Evolutionary conservation across 768 basidiomycete species (phyloP).

Genomic region (Russula emetica): DNA sequence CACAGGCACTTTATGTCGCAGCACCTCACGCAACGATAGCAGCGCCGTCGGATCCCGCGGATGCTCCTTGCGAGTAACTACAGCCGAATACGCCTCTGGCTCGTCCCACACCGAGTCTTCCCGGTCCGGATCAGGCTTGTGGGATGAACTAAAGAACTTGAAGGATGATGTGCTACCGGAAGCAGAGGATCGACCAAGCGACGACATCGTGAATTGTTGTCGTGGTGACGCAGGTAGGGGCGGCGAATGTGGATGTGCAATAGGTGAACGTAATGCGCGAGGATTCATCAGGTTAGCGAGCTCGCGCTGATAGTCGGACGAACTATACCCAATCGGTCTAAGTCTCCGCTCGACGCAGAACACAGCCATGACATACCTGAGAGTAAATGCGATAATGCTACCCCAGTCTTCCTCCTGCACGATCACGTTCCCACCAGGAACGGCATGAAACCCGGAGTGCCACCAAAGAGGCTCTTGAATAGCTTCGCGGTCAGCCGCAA

Average conservation of each 20-base stretch:
- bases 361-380: constrained; percentile 46
- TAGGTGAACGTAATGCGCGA: not conserved
- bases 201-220: constrained; percentile 21
- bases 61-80: constrained; percentile 60
- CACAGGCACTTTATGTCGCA: constrained; percentile 48
- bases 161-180: constrained; percentile 39
- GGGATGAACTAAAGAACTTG: constrained; percentile 45
- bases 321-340: constrained; percentile 38
- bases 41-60: constrained; percentile 55
- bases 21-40: constrained; percentile 56
- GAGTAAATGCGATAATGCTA: constrained; percentile 71
- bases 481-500: constrained; percentile 25
- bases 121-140: constrained; percentile 55
- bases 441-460: constrained; percentile 52
- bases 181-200: constrained; percentile 30
- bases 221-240: constrained; percentile 4
- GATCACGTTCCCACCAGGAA: constrained; percentile 63
- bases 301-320: constrained; percentile 52
- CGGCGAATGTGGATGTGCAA: not conserved
- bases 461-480: constrained; percentile 63
- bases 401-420: constrained; percentile 72
- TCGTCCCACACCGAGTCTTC: constrained; percentile 57
- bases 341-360: not conserved
- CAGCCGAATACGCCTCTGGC: constrained; percentile 55
- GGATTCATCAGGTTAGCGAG: constrained; percentile 33